Base-by-base conservation (phyloP, 2,329 filamentous ascomycete species). In the Pseudogymnoascus sp. region DNA sequence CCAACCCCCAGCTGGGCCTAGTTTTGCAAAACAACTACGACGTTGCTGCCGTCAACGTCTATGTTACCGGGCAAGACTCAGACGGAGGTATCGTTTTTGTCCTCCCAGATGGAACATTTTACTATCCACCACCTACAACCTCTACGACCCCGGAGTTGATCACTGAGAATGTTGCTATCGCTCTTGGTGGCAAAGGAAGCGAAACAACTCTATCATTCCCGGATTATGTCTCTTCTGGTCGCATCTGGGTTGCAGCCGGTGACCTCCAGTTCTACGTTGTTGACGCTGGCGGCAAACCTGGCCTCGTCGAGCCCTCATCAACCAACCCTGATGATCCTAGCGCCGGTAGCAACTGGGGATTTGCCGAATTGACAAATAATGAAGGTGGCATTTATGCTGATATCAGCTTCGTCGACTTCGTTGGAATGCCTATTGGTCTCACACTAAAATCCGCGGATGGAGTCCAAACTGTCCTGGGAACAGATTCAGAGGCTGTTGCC, bases 401-500 rank as follows among this genome's bases (percentile, higher is more conserved):
- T 67, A 86, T 92, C 67, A 84, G 80, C 64, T 87, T 88, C 70
- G 89, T 92, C 60, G 89, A 92, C 75, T 92, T 92, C 73, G 81
- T 91, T 64, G 77, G 77, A 67, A 71, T 87, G 66, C 86, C 87
- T n/a, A 79, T 88, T 59, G 79, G 82, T 1, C 72, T 86, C 64
- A 76, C 77, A 4, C 74, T 86, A 9, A 74, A 74, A 41, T 77
- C 74, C 4, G 69, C 66, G 1, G 70, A 72, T 12, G 78, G 78
- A n/a, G 74, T 75, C 2, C 78, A 83, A 66, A 74, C 77, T 43
- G 75, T 88, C n/a, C 73, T 76, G 1, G 87, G 88, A 6, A 81
- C 89, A 75, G 71, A 76, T 0, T 63, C 78, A 0, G 75, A 83
- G 64, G 85, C 85, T 7, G 74, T 88, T 11, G 76, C 79, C 28